Evolutionary conservation across 306 rosid species (phyloP).

Genomic region (Pyrus communis): DNA sequence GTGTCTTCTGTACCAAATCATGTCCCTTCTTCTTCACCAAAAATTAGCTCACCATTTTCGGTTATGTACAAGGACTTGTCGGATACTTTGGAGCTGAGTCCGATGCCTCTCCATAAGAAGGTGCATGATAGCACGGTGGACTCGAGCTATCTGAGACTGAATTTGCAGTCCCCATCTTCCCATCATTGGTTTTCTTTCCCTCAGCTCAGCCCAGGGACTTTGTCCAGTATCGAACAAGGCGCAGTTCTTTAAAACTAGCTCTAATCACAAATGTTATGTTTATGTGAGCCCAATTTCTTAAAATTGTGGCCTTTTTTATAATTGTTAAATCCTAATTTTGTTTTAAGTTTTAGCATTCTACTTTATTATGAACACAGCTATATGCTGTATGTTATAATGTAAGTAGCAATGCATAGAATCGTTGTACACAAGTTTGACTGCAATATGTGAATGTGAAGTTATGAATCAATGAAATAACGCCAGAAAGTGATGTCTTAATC

Average conservation of each 20-base stretch:
- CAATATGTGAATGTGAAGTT: background rate
- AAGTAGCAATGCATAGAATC: background rate
- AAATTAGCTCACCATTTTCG: slow-evolving; percentile 6
- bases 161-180: slow-evolving; percentile 42
- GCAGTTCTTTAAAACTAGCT: slow-evolving; percentile 7
- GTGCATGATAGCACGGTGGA: slow-evolving; percentile 10
- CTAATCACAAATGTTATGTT: background rate
- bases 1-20: background rate
- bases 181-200: slow-evolving; percentile 39
- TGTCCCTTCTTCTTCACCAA: background rate
- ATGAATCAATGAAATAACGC: background rate
- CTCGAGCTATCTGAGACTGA: slow-evolving; percentile 29
- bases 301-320: background rate
- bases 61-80: slow-evolving; percentile 26
- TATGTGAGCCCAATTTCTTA: background rate
- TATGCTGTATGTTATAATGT: background rate
- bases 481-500: background rate
- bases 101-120: background rate
- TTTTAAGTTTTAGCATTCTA: background rate
- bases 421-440: background rate
- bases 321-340: background rate
- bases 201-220: slow-evolving; percentile 33
- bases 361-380: background rate
- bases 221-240: slow-evolving; percentile 20
- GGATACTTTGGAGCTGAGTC: slow-evolving; percentile 21